phyloP scores from a whole-genome alignment of 345 rosid species.

The Gossypium ekmanianum region DNA sequence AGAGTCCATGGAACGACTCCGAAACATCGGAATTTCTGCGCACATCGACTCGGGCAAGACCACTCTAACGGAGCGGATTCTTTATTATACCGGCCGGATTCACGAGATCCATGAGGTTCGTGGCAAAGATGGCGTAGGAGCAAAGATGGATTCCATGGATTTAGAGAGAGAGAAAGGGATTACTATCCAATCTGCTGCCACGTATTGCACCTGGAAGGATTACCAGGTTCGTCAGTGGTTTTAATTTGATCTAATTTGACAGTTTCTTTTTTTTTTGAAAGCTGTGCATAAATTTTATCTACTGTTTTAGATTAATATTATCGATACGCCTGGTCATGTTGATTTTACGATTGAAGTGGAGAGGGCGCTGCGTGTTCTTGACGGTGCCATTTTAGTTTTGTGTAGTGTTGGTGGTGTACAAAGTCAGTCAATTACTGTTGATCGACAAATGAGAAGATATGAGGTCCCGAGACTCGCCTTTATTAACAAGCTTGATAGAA shows the following conservation, averaged over 20 bases:
- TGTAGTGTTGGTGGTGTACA: constrained; percentile 99
- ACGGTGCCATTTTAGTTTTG: constrained; percentile 88
- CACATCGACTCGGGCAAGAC: constrained; percentile 99
- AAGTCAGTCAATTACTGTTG: constrained; percentile 98
- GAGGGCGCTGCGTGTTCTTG: constrained; percentile 93
- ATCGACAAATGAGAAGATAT: constrained; percentile 98
- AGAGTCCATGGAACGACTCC: constrained; percentile 73
- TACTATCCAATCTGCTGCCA: constrained; percentile 97
- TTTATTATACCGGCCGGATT: constrained; percentile 87
- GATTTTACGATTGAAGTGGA: constrained; percentile 99
- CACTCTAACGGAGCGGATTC: constrained; percentile 83
- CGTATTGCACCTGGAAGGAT: constrained; percentile 92
- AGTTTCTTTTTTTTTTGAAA: background rate
- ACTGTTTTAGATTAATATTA: constrained; percentile 68
- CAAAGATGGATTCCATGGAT: constrained; percentile 99
- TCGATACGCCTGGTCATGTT: constrained; percentile 96
- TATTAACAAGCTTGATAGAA: constrained; percentile 95
- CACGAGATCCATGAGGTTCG: constrained; percentile 98
- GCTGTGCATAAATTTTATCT: background rate
- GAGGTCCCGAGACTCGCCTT: constrained; percentile 91
- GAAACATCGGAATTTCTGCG: constrained; percentile 95
- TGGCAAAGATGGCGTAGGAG: constrained; percentile 94
- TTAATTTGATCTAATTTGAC: background rate
- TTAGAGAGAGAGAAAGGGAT: constrained; percentile 96
- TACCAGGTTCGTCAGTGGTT: constrained; percentile 47